Conservation (phyloP, 1,284 basidiomycete genomes). For the Bondarzewia mesenterica region DNA sequence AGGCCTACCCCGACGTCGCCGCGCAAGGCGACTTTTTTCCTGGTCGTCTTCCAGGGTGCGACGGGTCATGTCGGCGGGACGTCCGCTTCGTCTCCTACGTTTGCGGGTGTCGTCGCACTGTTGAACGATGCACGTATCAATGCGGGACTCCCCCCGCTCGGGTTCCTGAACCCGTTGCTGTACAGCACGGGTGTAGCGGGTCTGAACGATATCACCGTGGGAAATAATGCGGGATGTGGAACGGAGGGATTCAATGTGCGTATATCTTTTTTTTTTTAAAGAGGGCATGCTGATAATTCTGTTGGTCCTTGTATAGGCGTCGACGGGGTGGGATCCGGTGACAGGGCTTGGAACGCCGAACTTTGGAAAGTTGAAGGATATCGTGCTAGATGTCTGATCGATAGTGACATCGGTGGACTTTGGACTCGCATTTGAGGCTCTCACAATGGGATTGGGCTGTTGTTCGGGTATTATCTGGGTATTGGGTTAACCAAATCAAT, state of each 20-base stretch:
- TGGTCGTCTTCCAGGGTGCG: slow-evolving; percentile 28
- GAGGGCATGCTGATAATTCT: not conserved
- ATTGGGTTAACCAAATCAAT: no score
- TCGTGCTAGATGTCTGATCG: slow-evolving; percentile 9
- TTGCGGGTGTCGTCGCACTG: slow-evolving; percentile 46
- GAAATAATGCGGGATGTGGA: slow-evolving; percentile 49
- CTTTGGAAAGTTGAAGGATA: slow-evolving; percentile 28
- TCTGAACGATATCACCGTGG: slow-evolving; percentile 46
- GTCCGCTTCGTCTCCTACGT: slow-evolving; percentile 48
- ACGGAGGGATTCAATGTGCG: slow-evolving; percentile 42
- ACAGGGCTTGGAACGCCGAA: slow-evolving; percentile 43
- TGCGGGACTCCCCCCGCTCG: slow-evolving; percentile 35
- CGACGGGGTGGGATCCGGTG: slow-evolving; percentile 43
- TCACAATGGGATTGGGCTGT: no score
- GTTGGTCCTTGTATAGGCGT: slow-evolving; percentile 18
- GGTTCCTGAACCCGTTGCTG: slow-evolving; percentile 55
- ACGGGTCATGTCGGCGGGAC: slow-evolving; percentile 38
- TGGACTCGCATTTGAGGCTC: no score
- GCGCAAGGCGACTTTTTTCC: slow-evolving; percentile 43
- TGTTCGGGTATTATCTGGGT: no score
- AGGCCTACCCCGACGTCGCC: slow-evolving; percentile 55
- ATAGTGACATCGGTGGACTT: no score
- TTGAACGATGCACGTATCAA: slow-evolving; percentile 51
- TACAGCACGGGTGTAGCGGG: slow-evolving; percentile 31
- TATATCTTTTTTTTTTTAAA: slow-evolving; percentile 18